Evolutionary conservation across 2,329 filamentous ascomycete genomes (phyloP).

Genomic region (Ophiostoma australiae): DNA sequence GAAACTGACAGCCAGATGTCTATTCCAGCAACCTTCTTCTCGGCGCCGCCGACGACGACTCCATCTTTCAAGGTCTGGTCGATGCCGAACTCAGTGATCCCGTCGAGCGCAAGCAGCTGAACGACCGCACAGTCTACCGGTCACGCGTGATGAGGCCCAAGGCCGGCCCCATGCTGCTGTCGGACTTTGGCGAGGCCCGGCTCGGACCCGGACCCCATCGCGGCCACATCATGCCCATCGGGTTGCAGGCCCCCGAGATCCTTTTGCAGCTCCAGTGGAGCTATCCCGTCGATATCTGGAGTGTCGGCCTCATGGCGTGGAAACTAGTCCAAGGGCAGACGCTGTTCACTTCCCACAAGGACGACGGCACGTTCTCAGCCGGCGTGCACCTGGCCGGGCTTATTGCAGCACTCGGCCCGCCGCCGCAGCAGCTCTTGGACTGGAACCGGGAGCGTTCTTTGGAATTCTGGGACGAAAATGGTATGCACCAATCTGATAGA

Average conservation of each 20-base stretch:
- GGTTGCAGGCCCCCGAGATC: neutral
- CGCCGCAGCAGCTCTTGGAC: neutral
- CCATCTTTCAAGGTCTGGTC: neutral
- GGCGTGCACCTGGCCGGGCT: constrained; percentile 5
- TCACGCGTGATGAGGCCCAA: neutral
- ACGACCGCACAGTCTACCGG: neutral
- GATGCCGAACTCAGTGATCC: neutral
- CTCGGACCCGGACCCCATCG: neutral
- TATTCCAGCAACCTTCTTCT: constrained; percentile 12
- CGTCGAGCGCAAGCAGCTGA: neutral
- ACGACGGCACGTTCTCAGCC: neutral
- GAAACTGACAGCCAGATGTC: neutral
- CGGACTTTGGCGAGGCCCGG: constrained; percentile 12
- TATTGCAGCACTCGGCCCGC: neutral
- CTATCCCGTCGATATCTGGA: constrained; percentile 8
- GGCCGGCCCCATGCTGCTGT: neutral
- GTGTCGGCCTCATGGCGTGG: constrained; percentile 2
- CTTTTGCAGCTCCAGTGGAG: constrained; percentile 6
- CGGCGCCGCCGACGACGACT: neutral
- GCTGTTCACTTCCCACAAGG: neutral
- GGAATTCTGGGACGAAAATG: neutral
- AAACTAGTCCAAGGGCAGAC: neutral
- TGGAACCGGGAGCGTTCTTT: neutral
- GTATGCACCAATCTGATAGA: neutral
- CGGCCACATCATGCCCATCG: neutral